These are phyloP conservation scores for Leucogyrophana mollusca DNA, from an alignment of 768 basidiomycete species.

Conservation along the genomic window DNA sequence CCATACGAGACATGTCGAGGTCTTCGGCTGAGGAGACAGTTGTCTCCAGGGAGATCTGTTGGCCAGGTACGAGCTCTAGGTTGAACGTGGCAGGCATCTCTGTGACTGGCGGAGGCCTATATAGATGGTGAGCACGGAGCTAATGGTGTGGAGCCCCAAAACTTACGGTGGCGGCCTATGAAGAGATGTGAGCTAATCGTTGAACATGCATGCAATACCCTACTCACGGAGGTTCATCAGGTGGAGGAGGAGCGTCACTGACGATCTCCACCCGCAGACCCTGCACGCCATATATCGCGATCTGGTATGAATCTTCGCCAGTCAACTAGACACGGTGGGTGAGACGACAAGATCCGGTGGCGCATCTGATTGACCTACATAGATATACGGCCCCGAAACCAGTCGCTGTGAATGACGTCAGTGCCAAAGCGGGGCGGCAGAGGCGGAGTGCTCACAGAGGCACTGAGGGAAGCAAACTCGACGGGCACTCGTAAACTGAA, in stretches of 20 bases:
- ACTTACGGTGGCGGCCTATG: conserved; percentile 51
- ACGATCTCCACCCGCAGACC: conserved; percentile 86
- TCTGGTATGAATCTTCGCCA: conserved; percentile 85
- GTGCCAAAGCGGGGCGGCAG: conserved; percentile 12
- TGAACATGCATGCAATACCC: background rate
- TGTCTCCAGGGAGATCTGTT: conserved; percentile 78
- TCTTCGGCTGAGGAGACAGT: conserved; percentile 76
- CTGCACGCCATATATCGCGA: conserved; percentile 80
- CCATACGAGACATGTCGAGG: conserved; percentile 89
- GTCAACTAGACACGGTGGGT: conserved; percentile 51
- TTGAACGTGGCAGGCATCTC: conserved; percentile 89
- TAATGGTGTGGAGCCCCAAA: too few species aligned
- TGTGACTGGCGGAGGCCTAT: conserved; percentile 65
- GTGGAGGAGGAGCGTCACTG: conserved; percentile 80
- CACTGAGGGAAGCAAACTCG: conserved; percentile 84
- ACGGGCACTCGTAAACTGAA: conserved; percentile 81
- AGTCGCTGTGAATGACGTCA: conserved; percentile 52
- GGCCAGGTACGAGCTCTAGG: conserved; percentile 76
- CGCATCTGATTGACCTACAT: conserved; percentile 46
- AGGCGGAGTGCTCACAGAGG: conserved; percentile 55
- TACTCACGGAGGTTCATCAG: conserved; percentile 82
- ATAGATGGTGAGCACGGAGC: conserved; percentile 5
- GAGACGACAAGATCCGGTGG: too few species aligned
- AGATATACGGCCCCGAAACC: conserved; percentile 81
- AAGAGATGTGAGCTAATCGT: conserved; percentile 10